phyloP scores from a whole-genome alignment of 2,329 filamentous ascomycete genomes.

The Aureobasidium sp. region DNA sequence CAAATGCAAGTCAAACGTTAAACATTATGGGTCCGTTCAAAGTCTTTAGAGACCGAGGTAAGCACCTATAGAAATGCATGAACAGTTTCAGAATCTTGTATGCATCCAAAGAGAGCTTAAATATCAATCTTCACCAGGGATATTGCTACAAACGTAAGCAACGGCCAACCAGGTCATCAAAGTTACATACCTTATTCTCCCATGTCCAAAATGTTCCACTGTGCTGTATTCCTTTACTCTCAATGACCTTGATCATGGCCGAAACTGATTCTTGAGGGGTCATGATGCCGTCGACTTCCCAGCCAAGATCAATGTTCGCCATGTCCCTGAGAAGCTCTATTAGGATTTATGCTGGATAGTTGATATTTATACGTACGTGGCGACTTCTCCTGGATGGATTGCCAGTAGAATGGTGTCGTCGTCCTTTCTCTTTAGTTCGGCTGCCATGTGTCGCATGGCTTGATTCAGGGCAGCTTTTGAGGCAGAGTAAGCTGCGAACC shows the following conservation, averaged over 20 bases:
- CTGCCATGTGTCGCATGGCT: constrained; percentile 49
- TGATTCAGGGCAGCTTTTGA: constrained; percentile 54
- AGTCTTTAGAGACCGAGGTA: too few species aligned
- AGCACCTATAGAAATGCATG: too few species aligned
- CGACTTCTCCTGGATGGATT: constrained; percentile 53
- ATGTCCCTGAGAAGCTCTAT: constrained; percentile 40
- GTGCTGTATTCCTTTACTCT: constrained; percentile 41
- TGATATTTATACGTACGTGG: constrained; percentile 33
- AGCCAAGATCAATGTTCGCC: constrained; percentile 45
- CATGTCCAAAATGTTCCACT: constrained; percentile 53
- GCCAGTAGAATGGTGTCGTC: constrained; percentile 46
- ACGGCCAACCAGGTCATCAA: neutral
- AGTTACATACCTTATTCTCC: constrained; percentile 36
- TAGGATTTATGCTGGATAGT: neutral
- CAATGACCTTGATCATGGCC: constrained; percentile 46
- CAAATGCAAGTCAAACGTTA: neutral
- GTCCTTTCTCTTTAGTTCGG: constrained; percentile 46
- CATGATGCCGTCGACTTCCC: constrained; percentile 49
- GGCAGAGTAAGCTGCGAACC: constrained; percentile 51
- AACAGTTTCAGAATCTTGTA: neutral
- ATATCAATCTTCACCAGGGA: constrained; percentile 23
- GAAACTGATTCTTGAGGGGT: constrained; percentile 43
- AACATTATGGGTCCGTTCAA: constrained; percentile 7
- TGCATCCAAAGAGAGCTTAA: neutral
- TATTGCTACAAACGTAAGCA: constrained; percentile 21